Conservation (phyloP, 2,329 filamentous ascomycete species). For the Rugonectria rugulosa region DNA sequence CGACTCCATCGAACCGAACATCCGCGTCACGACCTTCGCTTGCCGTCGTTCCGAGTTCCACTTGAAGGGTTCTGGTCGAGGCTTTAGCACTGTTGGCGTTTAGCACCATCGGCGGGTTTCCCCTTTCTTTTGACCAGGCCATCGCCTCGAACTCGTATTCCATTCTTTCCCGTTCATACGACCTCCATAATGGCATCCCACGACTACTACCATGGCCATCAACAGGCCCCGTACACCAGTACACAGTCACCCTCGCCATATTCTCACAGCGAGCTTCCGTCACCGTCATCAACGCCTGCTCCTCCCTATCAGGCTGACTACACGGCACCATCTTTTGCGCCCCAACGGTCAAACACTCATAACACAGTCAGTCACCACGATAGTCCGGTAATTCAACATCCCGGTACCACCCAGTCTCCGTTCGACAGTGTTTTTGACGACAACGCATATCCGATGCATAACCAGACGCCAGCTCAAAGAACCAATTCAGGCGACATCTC, state of each 20-base stretch:
- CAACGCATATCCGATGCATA: conserved; percentile 67
- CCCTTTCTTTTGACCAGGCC: conserved; percentile 19
- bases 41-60: conserved; percentile 2
- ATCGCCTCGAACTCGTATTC: neutral
- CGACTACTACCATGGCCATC: conserved; percentile 68
- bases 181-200: conserved; percentile 62
- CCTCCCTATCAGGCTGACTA: conserved; percentile 45
- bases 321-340: conserved; percentile 32
- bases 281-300: conserved; percentile 48
- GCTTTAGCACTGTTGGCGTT: conserved; percentile 11
- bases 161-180: neutral
- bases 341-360: conserved; percentile 30
- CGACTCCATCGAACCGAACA: neutral
- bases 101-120: conserved; percentile 13
- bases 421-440: conserved; percentile 75
- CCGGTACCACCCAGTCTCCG: conserved; percentile 54
- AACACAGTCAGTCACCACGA: conserved; percentile 17
- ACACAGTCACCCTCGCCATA: conserved; percentile 52
- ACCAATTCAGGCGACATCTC: conserved; percentile 51
- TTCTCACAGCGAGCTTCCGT: conserved; percentile 53
- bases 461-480: conserved; percentile 45
- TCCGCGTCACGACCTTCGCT: neutral
- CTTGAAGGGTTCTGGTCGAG: conserved; percentile 8
- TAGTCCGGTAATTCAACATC: conserved; percentile 39
- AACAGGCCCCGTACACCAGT: conserved; percentile 46